These are phyloP conservation scores for Lactarius akahatsu DNA, from an alignment of 768 basidiomycete genomes.

Conservation along the genomic window DNA sequence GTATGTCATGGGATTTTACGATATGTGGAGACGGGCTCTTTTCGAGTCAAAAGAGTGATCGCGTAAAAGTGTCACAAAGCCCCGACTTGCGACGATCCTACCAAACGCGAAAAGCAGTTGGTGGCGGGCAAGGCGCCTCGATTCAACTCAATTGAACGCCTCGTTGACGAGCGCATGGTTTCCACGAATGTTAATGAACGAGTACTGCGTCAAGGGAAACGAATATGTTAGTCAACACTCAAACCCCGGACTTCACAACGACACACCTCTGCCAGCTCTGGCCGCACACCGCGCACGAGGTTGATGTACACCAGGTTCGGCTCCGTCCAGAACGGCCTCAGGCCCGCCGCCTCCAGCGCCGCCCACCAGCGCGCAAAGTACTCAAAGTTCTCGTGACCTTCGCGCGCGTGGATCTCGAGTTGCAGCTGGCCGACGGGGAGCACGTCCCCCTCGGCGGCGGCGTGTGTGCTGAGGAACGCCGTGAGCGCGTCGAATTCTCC, in stretches of 20 bases:
- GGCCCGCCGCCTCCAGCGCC: slow-evolving; percentile 60
- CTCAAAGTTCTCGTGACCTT: slow-evolving; percentile 40
- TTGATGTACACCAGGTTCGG: slow-evolving; percentile 49
- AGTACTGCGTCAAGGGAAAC: no score
- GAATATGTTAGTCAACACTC: no score
- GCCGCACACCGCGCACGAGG: slow-evolving; percentile 38
- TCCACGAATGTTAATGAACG: slow-evolving; percentile 40
- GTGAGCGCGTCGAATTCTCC: slow-evolving; percentile 63
- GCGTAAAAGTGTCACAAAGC: background rate
- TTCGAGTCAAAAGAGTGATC: background rate
- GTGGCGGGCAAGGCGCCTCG: background rate
- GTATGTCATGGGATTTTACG: background rate
- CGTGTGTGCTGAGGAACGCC: slow-evolving; percentile 43
- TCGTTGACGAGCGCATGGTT: slow-evolving; percentile 7
- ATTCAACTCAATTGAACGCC: slow-evolving; percentile 4
- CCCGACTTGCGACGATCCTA: background rate
- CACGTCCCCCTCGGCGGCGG: background rate
- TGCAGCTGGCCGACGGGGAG: slow-evolving; percentile 73
- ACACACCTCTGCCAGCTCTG: slow-evolving; percentile 45
- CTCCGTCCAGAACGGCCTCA: slow-evolving; percentile 72
- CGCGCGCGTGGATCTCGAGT: slow-evolving; percentile 58
- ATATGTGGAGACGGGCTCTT: background rate
- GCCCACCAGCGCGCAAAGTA: slow-evolving; percentile 68
- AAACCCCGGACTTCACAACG: no score
- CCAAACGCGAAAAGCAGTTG: no score